A percentile compares a stretch with the other conserved stretches of the same genome.
Conservation (phyloP, 2,329 filamentous ascomycete genomes). For the Fusarium sp. region DNA sequence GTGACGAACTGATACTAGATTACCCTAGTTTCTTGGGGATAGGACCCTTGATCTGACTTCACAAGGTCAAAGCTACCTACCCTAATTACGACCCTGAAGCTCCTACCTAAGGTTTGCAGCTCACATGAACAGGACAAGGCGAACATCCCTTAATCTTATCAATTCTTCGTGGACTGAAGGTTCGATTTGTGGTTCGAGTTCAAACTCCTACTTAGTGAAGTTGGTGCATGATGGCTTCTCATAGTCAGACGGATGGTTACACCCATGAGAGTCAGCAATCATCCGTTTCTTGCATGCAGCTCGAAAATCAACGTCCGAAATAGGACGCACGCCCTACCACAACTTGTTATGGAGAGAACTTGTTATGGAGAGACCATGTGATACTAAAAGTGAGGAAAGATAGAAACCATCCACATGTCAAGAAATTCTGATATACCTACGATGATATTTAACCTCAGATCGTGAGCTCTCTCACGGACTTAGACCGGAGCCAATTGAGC, state of each 20-base stretch:
- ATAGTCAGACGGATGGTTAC: constrained; percentile 20
- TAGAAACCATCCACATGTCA: constrained; percentile 1
- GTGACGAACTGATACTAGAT: constrained; percentile 21
- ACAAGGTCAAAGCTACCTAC: too few species aligned
- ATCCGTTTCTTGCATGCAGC: constrained; percentile 29
- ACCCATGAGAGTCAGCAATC: constrained; percentile 13
- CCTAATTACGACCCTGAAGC: too few species aligned
- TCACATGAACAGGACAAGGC: too few species aligned
- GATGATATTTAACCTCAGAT: constrained; percentile 5
- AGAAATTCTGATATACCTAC: background rate
- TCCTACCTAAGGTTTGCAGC: too few species aligned
- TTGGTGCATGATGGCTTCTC: constrained; percentile 18
- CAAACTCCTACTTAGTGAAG: too few species aligned
- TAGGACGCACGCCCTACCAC: constrained; percentile 3
- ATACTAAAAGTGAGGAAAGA: background rate
- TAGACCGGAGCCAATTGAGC: constrained; percentile 44
- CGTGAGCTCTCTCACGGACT: constrained; percentile 19
- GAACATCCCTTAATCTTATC: background rate
- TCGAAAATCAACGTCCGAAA: constrained; percentile 14
- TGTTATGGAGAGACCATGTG: background rate
- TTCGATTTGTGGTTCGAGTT: too few species aligned
- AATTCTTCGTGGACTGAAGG: background rate
- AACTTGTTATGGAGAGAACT: background rate
- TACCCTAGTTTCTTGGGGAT: constrained; percentile 13
- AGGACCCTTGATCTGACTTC: constrained; percentile 17